Evolutionary conservation across 495 filamentous ascomycete genomes (phyloP).

Genomic region (Podospora anserina): DNA sequence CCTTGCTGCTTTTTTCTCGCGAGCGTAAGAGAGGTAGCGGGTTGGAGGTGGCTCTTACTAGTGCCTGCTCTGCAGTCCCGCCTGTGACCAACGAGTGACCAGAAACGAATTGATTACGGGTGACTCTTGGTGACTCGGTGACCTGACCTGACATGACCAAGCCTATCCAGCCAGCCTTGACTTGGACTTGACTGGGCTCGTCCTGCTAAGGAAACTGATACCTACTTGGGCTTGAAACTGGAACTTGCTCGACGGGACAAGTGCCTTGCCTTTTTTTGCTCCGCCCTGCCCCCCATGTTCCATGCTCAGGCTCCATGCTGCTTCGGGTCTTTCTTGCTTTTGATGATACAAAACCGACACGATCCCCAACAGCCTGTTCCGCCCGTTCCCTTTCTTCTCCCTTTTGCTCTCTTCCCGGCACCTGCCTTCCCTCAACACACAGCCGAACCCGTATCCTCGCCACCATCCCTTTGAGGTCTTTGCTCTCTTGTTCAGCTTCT

Average conservation of each 20-base stretch:
- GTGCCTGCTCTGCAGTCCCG: slow-evolving; percentile 12
- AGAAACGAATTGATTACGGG: slow-evolving; percentile 31
- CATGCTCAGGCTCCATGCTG: neutral
- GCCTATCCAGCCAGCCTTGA: slow-evolving; percentile 13
- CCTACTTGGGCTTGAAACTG: neutral
- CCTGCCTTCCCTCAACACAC: neutral
- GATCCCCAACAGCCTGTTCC: slow-evolving; percentile 20
- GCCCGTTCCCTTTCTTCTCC: slow-evolving; percentile 10
- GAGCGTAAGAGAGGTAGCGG: too few relatives aligned
- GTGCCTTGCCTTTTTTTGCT: slow-evolving; percentile 28
- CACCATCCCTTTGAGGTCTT: neutral
- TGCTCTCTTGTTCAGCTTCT: neutral
- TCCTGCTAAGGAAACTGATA: slow-evolving; percentile 12
- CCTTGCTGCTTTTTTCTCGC: neutral
- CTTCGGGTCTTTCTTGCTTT: slow-evolving; percentile 19
- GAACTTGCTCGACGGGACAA: neutral
- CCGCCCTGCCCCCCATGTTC: slow-evolving; percentile 19
- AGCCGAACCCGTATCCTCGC: neutral
- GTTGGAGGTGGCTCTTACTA: neutral
- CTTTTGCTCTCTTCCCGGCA: slow-evolving; percentile 1
- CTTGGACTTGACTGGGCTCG: slow-evolving; percentile 7
- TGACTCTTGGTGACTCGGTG: slow-evolving; percentile 29
- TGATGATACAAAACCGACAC: slow-evolving; percentile 35
- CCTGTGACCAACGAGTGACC: slow-evolving; percentile 20
- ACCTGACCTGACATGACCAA: slow-evolving; percentile 19